Evolutionary conservation across 169 alveolate genomes (phyloP), one percentile per base, ranked within the genome.

Genomic region (Plasmodium vinckei): DNA sequence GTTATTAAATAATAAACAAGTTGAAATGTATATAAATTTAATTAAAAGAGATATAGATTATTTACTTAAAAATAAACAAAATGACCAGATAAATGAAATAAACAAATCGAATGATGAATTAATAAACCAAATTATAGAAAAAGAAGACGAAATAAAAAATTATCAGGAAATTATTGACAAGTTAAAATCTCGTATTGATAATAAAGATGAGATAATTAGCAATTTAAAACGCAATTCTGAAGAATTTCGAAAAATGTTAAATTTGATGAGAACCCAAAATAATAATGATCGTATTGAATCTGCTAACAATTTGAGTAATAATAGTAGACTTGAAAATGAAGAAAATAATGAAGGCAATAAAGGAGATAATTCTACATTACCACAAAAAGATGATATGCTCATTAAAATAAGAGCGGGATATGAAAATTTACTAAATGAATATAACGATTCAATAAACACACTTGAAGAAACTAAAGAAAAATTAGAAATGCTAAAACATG

Each of bases 151-250:
- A 47, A 60, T 79, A 67, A 67, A 67, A 42, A 57, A 67, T 10
- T 79, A 79, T 60, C 61, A 79, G 42, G 60, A 27, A 12, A 70
- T 47, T 7, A 19, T 79, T 21, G 33, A 79, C 56, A 79, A 71
- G 27, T 56, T 79, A 72, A 21, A 64, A 19, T 7, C 54, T 27
- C 73, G 49, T 19, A 12, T 79, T n/a, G 39, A 79, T 54, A 19
- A 39, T 23, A 79, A 79, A 60, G 89, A 79, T 59, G 82, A 68
- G 65, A 68, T 61, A 79, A 67, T 79, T 42, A 56, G 54, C 15
- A 67, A 79, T 39, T 65, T 79, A 60, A 79, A 79, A 47, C 10
- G 27, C 39, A 49, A 59, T 13, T 79, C 54, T 59, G 82, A 68
- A 39, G 68, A 79, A 39, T 27, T 17, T n/a, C 42, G 64, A 39